Evolutionary conservation across 805 yeast genomes (phyloP), one percentile per base, ranked within the genome.

Genomic region (Danielia reshetovae): DNA sequence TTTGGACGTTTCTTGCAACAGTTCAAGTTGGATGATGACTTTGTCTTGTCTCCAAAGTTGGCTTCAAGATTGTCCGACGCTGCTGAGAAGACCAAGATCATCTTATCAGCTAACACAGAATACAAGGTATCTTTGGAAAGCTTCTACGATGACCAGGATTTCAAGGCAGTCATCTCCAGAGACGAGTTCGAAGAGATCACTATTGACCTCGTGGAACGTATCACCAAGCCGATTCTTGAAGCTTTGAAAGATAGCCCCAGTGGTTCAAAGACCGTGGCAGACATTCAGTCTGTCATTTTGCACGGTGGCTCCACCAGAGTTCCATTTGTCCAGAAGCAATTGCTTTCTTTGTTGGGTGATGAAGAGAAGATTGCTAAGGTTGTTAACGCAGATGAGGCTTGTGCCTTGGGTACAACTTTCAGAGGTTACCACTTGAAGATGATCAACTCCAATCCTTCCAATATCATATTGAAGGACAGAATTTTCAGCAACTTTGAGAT

Each of bases 301-400:
- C 75, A 85, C 27, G 98, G 98, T 44, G 98, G 98, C 1, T 77
- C 95, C 0, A 78, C 90, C 5, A 77, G 98, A 56, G 85, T 87
- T 19, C 98, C 98, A 11, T 72, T 84, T 51, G 83, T 93, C 30
- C 93, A 87, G 59, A 70, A 75, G 37, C 74, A 72, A 34, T 62
- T 86, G 39, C 42, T 55, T 2, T 54, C 72, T 2, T 64, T 78
- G 28, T 62, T 81, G 27, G 42, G 39, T 6, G 86, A 82, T 1
- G 76, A 75, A 13, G 81, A 76, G 2, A 63, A 54, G 41, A 68
- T 89, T 25, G 72, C 95, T 15, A 87, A 81, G 57, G 85, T 81
- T 33, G 94, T 93, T 29, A 93, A 93, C 59, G 93, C 98, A 0
- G 98, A 93, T 60, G 98, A 93, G 64, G 80, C 97, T 29, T 86